These are phyloP conservation scores for Pseudopediastrum boryanum DNA, from an alignment of 139 green algal species.

Conservation along the genomic window DNA sequence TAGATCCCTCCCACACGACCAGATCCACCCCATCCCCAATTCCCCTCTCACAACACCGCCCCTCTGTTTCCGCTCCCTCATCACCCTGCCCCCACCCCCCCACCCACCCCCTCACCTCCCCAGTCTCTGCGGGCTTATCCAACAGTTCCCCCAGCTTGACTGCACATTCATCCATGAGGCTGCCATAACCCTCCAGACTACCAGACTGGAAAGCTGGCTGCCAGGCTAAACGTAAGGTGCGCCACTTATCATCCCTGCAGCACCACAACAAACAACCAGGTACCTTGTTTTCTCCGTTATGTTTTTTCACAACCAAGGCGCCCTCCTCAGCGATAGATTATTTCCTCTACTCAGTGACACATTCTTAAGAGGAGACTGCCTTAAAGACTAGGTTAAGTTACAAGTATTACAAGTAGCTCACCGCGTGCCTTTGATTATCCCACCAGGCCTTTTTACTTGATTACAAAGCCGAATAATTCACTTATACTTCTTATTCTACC, in stretches of 20 bases:
- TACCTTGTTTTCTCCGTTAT: background rate
- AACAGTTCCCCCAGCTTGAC: constrained; percentile 40
- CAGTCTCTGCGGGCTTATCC: constrained; percentile 20
- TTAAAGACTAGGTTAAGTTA: background rate
- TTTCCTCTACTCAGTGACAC: background rate
- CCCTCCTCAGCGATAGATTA: background rate
- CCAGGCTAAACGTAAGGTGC: constrained; percentile 48
- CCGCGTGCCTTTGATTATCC: background rate
- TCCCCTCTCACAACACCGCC: no score
- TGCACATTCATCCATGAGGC: constrained; percentile 49
- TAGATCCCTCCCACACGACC: no score
- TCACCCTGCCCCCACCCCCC: background rate
- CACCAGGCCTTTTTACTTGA: no score
- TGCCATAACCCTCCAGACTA: constrained; percentile 44
- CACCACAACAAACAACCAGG: background rate
- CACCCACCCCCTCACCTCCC: background rate
- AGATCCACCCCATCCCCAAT: no score
- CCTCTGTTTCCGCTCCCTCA: no score
- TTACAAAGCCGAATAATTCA: no score
- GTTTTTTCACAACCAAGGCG: background rate
- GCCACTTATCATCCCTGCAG: constrained; percentile 45
- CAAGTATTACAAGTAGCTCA: no score
- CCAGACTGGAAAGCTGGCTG: constrained; percentile 53
- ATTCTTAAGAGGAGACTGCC: background rate
- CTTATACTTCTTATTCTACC: no score